Percentiles rank a stretch among this genome's conserved stretches.
phyloP scores from a whole-genome alignment of 176 grass and related monocot genomes.

The Musa troglodytarum region DNA sequence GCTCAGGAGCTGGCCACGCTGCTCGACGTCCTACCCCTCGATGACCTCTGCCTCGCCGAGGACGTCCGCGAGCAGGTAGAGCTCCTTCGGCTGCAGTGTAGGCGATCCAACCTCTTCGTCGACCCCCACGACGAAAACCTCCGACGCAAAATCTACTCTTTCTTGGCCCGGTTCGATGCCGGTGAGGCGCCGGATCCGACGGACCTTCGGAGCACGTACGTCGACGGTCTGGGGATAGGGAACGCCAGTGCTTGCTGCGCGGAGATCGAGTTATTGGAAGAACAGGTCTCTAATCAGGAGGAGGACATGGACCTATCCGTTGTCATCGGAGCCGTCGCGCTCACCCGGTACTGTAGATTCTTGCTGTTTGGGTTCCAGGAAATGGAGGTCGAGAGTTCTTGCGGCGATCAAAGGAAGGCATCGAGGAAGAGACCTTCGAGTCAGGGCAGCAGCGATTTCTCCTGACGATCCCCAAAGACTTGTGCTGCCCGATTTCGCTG shows the following conservation, averaged over 20 bases:
- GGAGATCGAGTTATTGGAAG: slow-evolving; percentile 79
- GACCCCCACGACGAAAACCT: slow-evolving; percentile 47
- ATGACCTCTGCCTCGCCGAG: slow-evolving; percentile 36
- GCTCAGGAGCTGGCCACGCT: slow-evolving; percentile 71
- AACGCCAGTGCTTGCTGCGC: slow-evolving; percentile 32
- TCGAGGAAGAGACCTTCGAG: slow-evolving; percentile 18
- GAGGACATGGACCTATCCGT: slow-evolving; percentile 59
- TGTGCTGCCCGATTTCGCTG: slow-evolving; percentile 79
- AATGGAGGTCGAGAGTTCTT: background rate
- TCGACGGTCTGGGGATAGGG: slow-evolving; percentile 44
- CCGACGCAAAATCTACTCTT: slow-evolving; percentile 31
- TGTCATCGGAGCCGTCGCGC: slow-evolving; percentile 46
- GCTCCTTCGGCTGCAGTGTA: slow-evolving; percentile 36
- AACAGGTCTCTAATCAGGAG: slow-evolving; percentile 60
- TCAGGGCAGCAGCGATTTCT: slow-evolving; percentile 35
- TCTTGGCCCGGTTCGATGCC: slow-evolving; percentile 35
- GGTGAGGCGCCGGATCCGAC: slow-evolving; percentile 30
- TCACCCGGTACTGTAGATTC: slow-evolving; percentile 35
- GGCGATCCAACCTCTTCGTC: slow-evolving; percentile 27
- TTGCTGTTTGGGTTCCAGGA: slow-evolving; percentile 21
- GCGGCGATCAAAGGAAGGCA: background rate
- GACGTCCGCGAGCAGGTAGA: slow-evolving; percentile 48
- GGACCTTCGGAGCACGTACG: slow-evolving; percentile 27
- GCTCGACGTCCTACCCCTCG: slow-evolving; percentile 58
- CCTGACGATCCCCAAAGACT: slow-evolving; percentile 73